These are phyloP conservation scores for Globisporangium barbulae DNA, from an alignment of 352 stramenopile species.

Conservation along the genomic window DNA sequence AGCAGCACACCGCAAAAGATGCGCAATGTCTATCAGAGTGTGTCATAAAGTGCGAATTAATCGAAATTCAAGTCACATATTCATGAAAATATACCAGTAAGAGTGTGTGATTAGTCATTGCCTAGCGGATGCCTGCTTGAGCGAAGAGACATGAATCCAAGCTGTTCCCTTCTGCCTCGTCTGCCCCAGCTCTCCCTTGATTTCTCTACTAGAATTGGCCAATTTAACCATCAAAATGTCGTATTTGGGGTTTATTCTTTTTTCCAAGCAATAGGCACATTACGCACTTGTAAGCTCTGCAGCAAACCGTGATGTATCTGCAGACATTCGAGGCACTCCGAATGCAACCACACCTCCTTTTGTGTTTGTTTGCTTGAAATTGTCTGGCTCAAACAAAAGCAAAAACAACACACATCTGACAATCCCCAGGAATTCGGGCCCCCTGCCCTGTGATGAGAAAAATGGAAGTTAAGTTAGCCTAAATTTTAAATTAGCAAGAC, in stretches of 20 bases:
- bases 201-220: neutral
- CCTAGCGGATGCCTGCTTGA: neutral
- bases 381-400: too few species aligned
- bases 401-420: neutral
- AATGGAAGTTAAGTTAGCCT: neutral
- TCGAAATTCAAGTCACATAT: too few species aligned
- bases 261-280: neutral
- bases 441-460: neutral
- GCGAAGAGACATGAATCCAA: constrained; percentile 9
- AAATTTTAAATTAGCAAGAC: neutral
- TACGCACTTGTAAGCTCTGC: too few species aligned
- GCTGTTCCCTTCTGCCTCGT: neutral
- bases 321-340: too few species aligned
- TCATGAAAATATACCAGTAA: too few species aligned
- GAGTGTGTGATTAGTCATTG: too few species aligned
- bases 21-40: too few species aligned
- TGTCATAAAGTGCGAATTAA: too few species aligned
- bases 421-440: neutral
- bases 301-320: too few species aligned
- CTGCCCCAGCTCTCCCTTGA: constrained; percentile 6
- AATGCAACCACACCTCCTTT: too few species aligned
- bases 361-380: neutral
- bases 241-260: neutral
- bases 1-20: too few species aligned
- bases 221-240: neutral